A percentile compares a stretch with the other conserved stretches of the same genome.
Conservation (phyloP, 1,139 yeast genomes). For the Zygoascus sp. region DNA sequence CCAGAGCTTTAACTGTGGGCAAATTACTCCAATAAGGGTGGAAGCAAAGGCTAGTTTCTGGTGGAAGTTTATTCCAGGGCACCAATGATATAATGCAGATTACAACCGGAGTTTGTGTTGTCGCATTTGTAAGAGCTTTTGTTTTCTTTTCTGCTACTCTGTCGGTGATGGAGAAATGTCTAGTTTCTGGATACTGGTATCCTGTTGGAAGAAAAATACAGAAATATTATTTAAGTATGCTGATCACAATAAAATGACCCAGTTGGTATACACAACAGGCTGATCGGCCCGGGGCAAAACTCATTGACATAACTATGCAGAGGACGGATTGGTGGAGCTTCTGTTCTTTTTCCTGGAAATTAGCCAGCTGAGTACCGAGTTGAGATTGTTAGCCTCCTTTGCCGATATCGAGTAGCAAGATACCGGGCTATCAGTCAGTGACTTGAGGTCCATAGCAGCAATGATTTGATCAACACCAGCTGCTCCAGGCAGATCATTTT, state of each 20-base stretch:
- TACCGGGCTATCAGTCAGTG: conserved; percentile 35
- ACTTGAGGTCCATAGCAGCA: conserved; percentile 31
- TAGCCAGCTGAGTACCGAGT: conserved; percentile 38
- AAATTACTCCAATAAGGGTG: too few species aligned
- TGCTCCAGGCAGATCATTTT: conserved; percentile 36
- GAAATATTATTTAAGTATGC: not conserved
- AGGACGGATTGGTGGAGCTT: conserved; percentile 1
- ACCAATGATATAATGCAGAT: too few species aligned
- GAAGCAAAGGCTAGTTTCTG: too few species aligned
- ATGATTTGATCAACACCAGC: conserved; percentile 35
- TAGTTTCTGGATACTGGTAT: too few species aligned
- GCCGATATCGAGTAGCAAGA: conserved; percentile 40
- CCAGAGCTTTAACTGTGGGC: too few species aligned
- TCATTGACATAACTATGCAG: too few species aligned
- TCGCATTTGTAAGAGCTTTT: too few species aligned
- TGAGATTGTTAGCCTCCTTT: conserved; percentile 36
- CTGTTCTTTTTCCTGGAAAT: conserved; percentile 25
- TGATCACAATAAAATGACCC: not conserved
- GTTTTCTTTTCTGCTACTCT: too few species aligned
- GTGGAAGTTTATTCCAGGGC: too few species aligned
- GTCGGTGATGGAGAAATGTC: too few species aligned
- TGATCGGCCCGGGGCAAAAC: too few species aligned
- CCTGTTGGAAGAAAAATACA: not conserved
- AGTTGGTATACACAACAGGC: not conserved
- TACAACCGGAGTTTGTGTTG: too few species aligned